A percentile compares a stretch with the other conserved stretches of the same genome.
Conservation (phyloP, 805 yeast species). For the Teunomyces panamensis region DNA sequence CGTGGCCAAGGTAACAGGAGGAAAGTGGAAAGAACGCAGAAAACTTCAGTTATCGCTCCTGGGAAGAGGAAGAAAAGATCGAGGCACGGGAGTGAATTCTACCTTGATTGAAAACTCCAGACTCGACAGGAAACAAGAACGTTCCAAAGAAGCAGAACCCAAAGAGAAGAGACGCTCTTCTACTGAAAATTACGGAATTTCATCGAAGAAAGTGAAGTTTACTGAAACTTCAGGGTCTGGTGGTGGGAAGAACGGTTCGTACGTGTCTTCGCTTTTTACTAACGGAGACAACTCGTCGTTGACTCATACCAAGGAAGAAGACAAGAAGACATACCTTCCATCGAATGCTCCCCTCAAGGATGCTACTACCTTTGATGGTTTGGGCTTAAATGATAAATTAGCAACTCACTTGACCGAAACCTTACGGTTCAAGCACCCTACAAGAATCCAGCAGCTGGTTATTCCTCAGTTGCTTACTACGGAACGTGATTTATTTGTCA, state of each 20-base stretch:
- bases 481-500: slow-evolving; percentile 73
- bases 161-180: slow-evolving; percentile 1
- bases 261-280: slow-evolving; percentile 80
- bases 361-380: slow-evolving; percentile 63
- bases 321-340: slow-evolving; percentile 18
- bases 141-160: slow-evolving; percentile 1
- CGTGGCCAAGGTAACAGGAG: slow-evolving; percentile 55
- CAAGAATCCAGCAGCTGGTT: slow-evolving; percentile 80
- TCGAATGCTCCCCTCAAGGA: slow-evolving; percentile 87
- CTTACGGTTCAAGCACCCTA: slow-evolving; percentile 64
- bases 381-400: slow-evolving; percentile 62
- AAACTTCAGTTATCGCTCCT: slow-evolving; percentile 50
- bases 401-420: slow-evolving; percentile 53
- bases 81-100: slow-evolving; percentile 31
- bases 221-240: slow-evolving; percentile 49
- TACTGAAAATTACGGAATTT: slow-evolving; percentile 10
- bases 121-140: slow-evolving; percentile 3
- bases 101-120: slow-evolving; percentile 16
- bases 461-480: slow-evolving; percentile 55
- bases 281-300: slow-evolving; percentile 48
- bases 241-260: slow-evolving; percentile 59
- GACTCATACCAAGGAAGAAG: slow-evolving; percentile 47
- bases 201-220: slow-evolving; percentile 38
- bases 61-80: slow-evolving; percentile 37
- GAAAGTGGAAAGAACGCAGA: slow-evolving; percentile 80